Base-by-base conservation (phyloP, 2,329 filamentous ascomycete species). In the Ceratocystis alfenasii region DNA sequence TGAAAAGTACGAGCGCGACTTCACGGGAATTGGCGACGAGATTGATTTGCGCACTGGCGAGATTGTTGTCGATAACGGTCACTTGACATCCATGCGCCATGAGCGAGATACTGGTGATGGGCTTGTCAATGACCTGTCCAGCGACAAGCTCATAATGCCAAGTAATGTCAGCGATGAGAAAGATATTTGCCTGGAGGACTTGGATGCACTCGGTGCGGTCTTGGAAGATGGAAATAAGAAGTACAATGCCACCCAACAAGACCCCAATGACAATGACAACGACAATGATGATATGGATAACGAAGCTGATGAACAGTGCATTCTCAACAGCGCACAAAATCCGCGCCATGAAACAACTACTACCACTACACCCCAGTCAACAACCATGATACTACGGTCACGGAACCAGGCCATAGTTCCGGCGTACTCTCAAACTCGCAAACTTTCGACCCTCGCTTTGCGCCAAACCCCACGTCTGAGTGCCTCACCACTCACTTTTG, bases 11-110 rank as follows among this genome's bases (percentile, higher is more conserved):
- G 86, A 82, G 64, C 86, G 81, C 69, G 88, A 96, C 73, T 96
- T 96, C 72, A 85, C 85, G 1, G 88, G 86, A 3, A 81, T 93
- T 63, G 91, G 87, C 65, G 93, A 97, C 74, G 91, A 96, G 76
- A 91, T 97, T 71, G 90, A 97, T 74, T 79, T 96, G 66, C 79
- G 80, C 62, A 93, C 89, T 0, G 91, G 90, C 65, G 80, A 89
- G 67, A 85, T 97, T 60, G 81, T 95, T n/a, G 86, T 96, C 66
- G 83, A 97, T 74, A 94, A 96, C 78, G 93, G 94, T 0, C 94
- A 97, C 76, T 74, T 96, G 64, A 74, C 82, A 63, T 72, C 73
- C 74, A 83, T 72, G 84, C 90, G 80, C 72, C 77, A 72, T 74
- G 83, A 75, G 80, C 87, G 73, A 75, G 77, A 78, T 57, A 73